phyloP scores from a whole-genome alignment of 192 early-diverging fungal species.

The Backusella australiensis region DNA sequence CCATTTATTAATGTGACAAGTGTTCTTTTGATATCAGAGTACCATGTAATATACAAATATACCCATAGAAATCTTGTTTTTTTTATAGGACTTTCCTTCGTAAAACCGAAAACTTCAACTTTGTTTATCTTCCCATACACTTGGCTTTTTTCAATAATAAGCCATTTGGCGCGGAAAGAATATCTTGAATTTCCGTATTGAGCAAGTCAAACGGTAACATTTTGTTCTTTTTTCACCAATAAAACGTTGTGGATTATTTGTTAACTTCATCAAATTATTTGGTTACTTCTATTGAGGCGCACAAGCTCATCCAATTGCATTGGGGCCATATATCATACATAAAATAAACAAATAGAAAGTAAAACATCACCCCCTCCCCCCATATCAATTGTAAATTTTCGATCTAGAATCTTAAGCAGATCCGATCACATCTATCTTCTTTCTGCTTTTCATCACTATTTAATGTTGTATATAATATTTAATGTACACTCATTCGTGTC shows the following conservation, averaged over 20 bases:
- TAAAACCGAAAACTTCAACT: neutral
- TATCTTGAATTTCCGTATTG: neutral
- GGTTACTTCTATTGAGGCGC: neutral
- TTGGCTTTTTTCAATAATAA: neutral
- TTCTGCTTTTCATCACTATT: neutral
- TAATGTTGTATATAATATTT: neutral
- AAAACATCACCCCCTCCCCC: neutral
- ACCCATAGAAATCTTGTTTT: too few species aligned
- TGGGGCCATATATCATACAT: neutral
- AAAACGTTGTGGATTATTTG: neutral
- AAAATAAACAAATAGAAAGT: neutral
- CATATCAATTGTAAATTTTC: neutral
- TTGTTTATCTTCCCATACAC: neutral
- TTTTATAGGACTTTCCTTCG: neutral
- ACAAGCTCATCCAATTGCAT: neutral
- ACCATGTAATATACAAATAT: too few species aligned
- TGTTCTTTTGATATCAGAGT: neutral
- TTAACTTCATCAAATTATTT: neutral
- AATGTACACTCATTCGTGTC: neutral
- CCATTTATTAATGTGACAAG: neutral
- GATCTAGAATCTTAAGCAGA: neutral
- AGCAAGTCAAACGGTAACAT: neutral
- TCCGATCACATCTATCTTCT: too few species aligned
- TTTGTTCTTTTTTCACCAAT: neutral
- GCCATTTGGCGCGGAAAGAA: neutral